A percentile compares a stretch with the other conserved stretches of the same genome.
These are phyloP conservation scores for Pythium plurisporium DNA, from an alignment of 352 stramenopile genomes.

Conservation along the genomic window DNA sequence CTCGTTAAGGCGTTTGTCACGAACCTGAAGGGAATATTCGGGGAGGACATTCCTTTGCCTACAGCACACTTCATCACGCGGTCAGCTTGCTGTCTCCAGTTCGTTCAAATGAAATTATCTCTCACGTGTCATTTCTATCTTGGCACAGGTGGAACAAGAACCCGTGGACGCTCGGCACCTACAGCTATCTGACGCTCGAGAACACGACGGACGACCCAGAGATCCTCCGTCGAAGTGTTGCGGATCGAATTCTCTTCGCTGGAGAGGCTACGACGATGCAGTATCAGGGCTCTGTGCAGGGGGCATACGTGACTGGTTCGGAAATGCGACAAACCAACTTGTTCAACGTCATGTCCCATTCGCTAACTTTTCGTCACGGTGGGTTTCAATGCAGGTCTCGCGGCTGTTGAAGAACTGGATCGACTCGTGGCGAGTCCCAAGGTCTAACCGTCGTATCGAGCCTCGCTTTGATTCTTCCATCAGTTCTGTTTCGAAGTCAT, in stretches of 20 bases:
- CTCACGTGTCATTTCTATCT: not conserved
- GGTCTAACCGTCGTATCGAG: too few species aligned
- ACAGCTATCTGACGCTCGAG: constrained; percentile 63
- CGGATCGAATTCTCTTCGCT: constrained; percentile 48
- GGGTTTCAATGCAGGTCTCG: constrained; percentile 20
- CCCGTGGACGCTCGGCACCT: constrained; percentile 46
- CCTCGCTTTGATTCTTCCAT: not conserved
- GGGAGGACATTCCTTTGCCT: constrained; percentile 29
- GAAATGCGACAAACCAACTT: too few species aligned
- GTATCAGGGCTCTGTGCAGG: constrained; percentile 62
- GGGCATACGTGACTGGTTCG: constrained; percentile 52
- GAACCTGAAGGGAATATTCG: constrained; percentile 46
- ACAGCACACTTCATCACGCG: constrained; percentile 47
- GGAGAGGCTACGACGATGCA: constrained; percentile 67
- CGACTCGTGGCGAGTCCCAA: constrained; percentile 9
- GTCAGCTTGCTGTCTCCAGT: constrained; percentile 9
- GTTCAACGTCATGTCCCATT: not conserved
- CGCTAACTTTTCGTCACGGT: not conserved
- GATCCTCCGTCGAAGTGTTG: constrained; percentile 34
- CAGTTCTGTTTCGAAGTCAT: constrained; percentile 5
- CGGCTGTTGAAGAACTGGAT: constrained; percentile 29
- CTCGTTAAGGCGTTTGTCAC: constrained; percentile 41
- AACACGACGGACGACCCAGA: constrained; percentile 55
- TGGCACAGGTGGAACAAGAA: constrained; percentile 52
- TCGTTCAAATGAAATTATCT: too few species aligned